Base-by-base conservation (phyloP, 1,284 basidiomycete genomes). In the Rhodotorula sp. region DNA sequence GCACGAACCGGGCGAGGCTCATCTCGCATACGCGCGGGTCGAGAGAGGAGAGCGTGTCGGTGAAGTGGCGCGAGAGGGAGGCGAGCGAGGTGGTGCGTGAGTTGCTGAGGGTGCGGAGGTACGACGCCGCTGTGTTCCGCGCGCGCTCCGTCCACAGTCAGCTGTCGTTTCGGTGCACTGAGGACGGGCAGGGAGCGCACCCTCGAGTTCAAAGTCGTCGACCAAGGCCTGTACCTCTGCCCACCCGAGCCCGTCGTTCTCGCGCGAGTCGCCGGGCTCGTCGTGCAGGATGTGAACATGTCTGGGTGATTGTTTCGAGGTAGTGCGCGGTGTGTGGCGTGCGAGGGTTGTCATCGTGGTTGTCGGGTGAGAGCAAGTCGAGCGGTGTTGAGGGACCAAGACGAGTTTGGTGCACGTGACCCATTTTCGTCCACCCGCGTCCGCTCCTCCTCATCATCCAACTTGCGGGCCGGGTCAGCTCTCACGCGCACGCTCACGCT, bases 151-250 rank as follows among this genome's bases (percentile, higher is more conserved):
- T n/a, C n/a, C 7, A 20, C 48, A 10, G 27, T 39, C 9, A 29
- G 27, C 19, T 24, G 1, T 4, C 0, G 1, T 17, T 3, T 44
- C 39, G 39, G 7, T 7, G n/a, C 34, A 2, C 8, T 29, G 22
- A 8, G 1, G 24, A 24, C 19, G 8, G 24, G 46, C 1, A 24
- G 22, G 20, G 10, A 30, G 20, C 59, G n/a, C n/a, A 67, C 66
- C 61, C n/a, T 72, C 71, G 27, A 72, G 53, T 24, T 64, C 58
- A 49, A 48, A 72, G 62, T 72, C 67, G 24, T 66, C 68, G 13
- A 9, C 20, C 30, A 70, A 22, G 8, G 68, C 68, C 49, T 64
- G 32, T 17, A 62, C 39, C 7, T 66, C 64, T 11, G 68, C 61
- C 48, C 51, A 53, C 8, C 47, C 58, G 39, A 59, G 52, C 24